These are phyloP conservation scores for Incumbomyces delicatus DNA, from an alignment of 2,329 filamentous ascomycete species.

Conservation along the genomic window DNA sequence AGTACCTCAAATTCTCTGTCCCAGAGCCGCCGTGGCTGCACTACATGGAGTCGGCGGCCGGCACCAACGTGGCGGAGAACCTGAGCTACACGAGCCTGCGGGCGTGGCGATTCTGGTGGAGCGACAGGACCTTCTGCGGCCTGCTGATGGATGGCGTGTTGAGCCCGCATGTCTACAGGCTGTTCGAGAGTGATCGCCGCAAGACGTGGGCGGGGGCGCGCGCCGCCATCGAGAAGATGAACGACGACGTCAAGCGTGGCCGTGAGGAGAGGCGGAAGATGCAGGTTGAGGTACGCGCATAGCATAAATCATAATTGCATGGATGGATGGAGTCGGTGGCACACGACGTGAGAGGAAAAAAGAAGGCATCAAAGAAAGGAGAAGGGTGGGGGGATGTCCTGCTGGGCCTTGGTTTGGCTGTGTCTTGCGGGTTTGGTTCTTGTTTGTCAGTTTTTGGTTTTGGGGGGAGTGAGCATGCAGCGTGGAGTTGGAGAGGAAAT, in stretches of 20 bases:
- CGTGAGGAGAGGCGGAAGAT: background rate
- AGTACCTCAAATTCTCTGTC: slow-evolving; percentile 10
- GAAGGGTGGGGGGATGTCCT: too few relatives aligned
- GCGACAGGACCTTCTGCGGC: slow-evolving; percentile 25
- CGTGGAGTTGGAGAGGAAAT: too few relatives aligned
- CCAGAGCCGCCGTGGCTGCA: slow-evolving; percentile 15
- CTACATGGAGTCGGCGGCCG: slow-evolving; percentile 27
- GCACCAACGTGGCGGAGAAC: slow-evolving; percentile 24
- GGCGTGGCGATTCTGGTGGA: slow-evolving; percentile 28
- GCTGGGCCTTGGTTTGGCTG: too few relatives aligned
- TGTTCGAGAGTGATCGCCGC: slow-evolving; percentile 25
- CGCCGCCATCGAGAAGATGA: slow-evolving; percentile 20
- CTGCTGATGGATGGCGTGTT: slow-evolving; percentile 26
- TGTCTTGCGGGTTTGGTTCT: too few relatives aligned
- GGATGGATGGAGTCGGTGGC: too few relatives aligned
- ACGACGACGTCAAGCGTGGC: slow-evolving; percentile 7
- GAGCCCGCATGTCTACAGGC: slow-evolving; percentile 26
- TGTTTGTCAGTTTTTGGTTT: too few relatives aligned
- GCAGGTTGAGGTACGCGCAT: background rate
- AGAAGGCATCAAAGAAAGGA: too few relatives aligned
- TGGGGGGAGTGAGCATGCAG: too few relatives aligned
- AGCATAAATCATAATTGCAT: too few relatives aligned
- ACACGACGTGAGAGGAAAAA: too few relatives aligned
- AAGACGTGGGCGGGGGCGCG: slow-evolving; percentile 22
- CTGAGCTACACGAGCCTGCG: slow-evolving; percentile 24